phyloP scores from a whole-genome alignment of 2,329 filamentous ascomycete species.

The Aspergillus transmontanensis region DNA sequence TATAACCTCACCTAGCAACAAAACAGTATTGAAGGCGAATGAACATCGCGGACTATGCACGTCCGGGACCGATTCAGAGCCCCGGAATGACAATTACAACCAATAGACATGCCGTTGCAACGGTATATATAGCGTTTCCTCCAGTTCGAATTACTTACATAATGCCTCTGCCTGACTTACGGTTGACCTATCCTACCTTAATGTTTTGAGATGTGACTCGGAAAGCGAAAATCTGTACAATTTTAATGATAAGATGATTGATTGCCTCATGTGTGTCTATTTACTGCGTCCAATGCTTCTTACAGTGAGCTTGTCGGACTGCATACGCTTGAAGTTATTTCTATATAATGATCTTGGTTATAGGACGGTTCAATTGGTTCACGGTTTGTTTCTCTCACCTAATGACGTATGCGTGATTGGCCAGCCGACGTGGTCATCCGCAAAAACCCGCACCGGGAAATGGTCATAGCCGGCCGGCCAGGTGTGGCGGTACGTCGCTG shows the following conservation, averaged over 20 bases:
- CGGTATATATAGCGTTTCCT: slow-evolving; percentile 1
- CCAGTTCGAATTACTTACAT: neutral
- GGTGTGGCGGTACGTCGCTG: slow-evolving; percentile 23
- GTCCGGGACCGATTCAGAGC: neutral
- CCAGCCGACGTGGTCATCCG: slow-evolving; percentile 12
- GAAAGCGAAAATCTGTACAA: slow-evolving; percentile 2
- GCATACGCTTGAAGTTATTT: neutral
- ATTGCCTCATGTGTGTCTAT: slow-evolving; percentile 7
- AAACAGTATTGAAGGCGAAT: neutral
- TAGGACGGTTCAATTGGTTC: neutral
- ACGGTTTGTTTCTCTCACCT: neutral
- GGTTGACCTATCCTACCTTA: neutral
- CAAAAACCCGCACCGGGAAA: slow-evolving; percentile 25
- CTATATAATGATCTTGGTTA: neutral
- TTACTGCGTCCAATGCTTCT: neutral
- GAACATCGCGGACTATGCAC: neutral
- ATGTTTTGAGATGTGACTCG: neutral
- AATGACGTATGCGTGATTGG: slow-evolving; percentile 14
- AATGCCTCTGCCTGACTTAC: neutral
- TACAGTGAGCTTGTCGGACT: neutral
- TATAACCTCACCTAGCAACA: slow-evolving; percentile 10
- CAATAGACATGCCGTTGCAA: neutral
- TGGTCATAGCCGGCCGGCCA: slow-evolving; percentile 24
- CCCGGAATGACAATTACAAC: neutral
- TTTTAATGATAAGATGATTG: neutral